Percentiles rank a stretch among this genome's conserved stretches.
These are phyloP conservation scores for Ophiostoma angusticollis DNA, from an alignment of 2,329 filamentous ascomycete genomes.

Conservation along the genomic window DNA sequence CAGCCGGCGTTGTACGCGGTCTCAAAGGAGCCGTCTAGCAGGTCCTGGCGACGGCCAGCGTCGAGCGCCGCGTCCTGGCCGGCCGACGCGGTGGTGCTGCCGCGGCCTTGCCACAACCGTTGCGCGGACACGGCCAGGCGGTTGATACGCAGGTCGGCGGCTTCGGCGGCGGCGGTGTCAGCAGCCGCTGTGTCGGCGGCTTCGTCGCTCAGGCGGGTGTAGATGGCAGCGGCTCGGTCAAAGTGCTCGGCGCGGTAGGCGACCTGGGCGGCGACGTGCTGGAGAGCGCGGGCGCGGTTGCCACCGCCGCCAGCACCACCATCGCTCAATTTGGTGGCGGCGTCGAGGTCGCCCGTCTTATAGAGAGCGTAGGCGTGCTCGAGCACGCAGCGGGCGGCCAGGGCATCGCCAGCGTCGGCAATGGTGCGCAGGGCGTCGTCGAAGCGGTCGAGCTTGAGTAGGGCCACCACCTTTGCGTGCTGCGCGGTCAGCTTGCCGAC, in stretches of 20 bases:
- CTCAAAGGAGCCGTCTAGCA: slow-evolving; percentile 71
- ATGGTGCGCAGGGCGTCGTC: slow-evolving; percentile 61
- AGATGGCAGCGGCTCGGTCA: slow-evolving; percentile 49
- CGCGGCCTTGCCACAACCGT: slow-evolving; percentile 52
- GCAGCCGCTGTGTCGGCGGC: slow-evolving; percentile 23
- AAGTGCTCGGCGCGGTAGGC: slow-evolving; percentile 68
- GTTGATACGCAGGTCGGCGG: slow-evolving; percentile 67
- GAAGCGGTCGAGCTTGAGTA: slow-evolving; percentile 72
- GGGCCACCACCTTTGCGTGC: slow-evolving; percentile 58
- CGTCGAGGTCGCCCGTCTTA: slow-evolving; percentile 57
- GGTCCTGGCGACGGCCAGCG: slow-evolving; percentile 43
- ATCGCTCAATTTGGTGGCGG: slow-evolving; percentile 36
- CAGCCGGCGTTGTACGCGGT: slow-evolving; percentile 73
- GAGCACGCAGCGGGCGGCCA: slow-evolving; percentile 49
- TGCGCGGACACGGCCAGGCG: slow-evolving; percentile 59
- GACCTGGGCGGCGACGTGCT: slow-evolving; percentile 50
- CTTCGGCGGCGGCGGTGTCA: slow-evolving; percentile 43
- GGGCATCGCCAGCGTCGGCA: slow-evolving; percentile 45
- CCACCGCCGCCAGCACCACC: slow-evolving; percentile 4
- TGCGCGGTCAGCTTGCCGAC: slow-evolving; percentile 36
- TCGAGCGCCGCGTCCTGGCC: slow-evolving; percentile 41
- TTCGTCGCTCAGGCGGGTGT: slow-evolving; percentile 42
- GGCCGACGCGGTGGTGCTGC: slow-evolving; percentile 33
- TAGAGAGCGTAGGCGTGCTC: slow-evolving; percentile 77
- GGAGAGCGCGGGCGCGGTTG: slow-evolving; percentile 19